A percentile compares a stretch with the other conserved stretches of the same genome.
These are phyloP conservation scores for Lecanosticta acicola DNA, from an alignment of 2,329 filamentous ascomycete genomes.

Conservation along the genomic window DNA sequence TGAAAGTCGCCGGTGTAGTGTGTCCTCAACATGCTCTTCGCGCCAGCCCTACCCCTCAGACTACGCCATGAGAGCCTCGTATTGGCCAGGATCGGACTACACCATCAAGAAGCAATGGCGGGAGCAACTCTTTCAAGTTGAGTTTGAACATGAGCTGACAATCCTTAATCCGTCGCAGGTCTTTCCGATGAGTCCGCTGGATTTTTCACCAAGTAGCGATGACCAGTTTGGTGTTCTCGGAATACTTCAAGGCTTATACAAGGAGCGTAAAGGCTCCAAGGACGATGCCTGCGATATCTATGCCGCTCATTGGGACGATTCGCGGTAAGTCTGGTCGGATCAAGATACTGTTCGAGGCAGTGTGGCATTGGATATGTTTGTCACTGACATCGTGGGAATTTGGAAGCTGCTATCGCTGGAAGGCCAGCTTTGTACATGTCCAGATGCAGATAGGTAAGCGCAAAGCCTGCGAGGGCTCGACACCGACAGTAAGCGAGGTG, in stretches of 20 bases:
- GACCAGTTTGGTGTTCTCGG: conserved; percentile 13
- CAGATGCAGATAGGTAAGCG: no score
- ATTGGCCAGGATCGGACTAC: not conserved
- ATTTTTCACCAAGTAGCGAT: conserved; percentile 26
- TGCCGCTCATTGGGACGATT: conserved; percentile 18
- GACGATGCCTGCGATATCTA: conserved; percentile 10
- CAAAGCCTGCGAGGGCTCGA: no score
- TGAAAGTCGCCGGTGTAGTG: conserved; percentile 1
- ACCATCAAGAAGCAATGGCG: not conserved
- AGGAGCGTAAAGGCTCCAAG: conserved; percentile 13
- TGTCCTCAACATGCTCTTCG: not conserved
- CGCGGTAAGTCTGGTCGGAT: conserved; percentile 19
- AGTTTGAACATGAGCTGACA: conserved; percentile 7
- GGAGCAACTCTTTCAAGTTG: conserved; percentile 4
- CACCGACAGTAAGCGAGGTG: no score
- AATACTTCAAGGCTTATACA: conserved; percentile 9
- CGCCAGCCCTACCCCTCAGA: not conserved
- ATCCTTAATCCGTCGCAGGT: conserved; percentile 9
- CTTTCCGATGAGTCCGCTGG: conserved; percentile 15
- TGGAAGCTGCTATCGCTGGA: no score
- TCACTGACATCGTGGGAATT: no score
- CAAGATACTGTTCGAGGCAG: not conserved
- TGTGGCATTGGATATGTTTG: no score
- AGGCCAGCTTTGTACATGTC: no score
- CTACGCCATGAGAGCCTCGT: not conserved